Percentiles rank a stretch among this genome's conserved stretches.
Evolutionary conservation across 768 basidiomycete genomes (phyloP).

Genomic region (Boletus tylopilopsis): DNA sequence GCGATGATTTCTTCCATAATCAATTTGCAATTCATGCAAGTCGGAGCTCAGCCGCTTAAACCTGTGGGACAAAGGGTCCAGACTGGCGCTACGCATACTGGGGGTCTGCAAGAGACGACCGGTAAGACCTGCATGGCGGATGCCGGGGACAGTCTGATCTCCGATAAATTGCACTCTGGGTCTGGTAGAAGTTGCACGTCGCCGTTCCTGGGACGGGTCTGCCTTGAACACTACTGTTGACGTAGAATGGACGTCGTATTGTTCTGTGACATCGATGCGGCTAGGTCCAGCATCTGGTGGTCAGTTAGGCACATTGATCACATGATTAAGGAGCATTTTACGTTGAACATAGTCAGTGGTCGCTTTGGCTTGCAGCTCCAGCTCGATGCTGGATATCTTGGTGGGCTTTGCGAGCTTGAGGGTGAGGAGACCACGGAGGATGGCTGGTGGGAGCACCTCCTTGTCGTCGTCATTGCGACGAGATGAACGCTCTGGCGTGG

Average conservation of each 20-base stretch:
- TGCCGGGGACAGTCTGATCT: neutral
- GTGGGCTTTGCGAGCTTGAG: conserved; percentile 71
- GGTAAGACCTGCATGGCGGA: neutral
- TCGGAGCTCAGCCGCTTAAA: conserved; percentile 6
- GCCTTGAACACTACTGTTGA: conserved; percentile 74
- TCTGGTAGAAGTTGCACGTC: conserved; percentile 12
- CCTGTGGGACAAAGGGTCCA: conserved; percentile 7
- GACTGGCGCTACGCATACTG: conserved; percentile 8
- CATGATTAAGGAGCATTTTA: conserved; percentile 30
- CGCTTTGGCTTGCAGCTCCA: conserved; percentile 71
- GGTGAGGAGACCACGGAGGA: conserved; percentile 63
- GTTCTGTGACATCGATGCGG: conserved; percentile 73
- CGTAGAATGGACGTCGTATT: conserved; percentile 68
- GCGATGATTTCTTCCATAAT: neutral
- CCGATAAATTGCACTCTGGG: conserved; percentile 15
- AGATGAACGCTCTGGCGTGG: conserved; percentile 32
- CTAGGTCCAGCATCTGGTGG: conserved; percentile 59
- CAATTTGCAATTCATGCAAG: neutral
- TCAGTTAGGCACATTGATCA: neutral
- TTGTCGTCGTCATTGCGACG: conserved; percentile 24
- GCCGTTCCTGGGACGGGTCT: conserved; percentile 32
- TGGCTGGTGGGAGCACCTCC: conserved; percentile 50
- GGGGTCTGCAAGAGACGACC: neutral
- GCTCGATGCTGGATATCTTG: conserved; percentile 79
- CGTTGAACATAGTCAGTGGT: conserved; percentile 85